Evolutionary conservation across 1,284 basidiomycete genomes (phyloP), one percentile per base, ranked within the genome.

Genomic region (Cutaneotrichosporon cavernicola): DNA sequence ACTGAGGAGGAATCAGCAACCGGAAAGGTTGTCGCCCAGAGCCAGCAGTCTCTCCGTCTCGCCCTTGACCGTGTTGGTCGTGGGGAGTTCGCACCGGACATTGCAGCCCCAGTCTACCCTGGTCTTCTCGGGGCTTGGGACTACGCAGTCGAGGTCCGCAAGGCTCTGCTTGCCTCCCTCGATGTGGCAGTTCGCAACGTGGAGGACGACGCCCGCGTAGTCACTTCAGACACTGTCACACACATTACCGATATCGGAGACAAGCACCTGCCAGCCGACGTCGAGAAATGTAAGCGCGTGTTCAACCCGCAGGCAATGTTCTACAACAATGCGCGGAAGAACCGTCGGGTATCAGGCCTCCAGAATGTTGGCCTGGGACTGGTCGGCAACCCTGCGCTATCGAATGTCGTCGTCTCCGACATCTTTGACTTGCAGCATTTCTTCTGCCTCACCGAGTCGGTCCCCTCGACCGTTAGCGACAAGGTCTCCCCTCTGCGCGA

Each of bases 261-360:
- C 68, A 83, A 84, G 64, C 88, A 92, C 79, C 85, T 98, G 11
- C 93, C 95, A 0, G 84, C 85, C 34, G 89, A 87, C 62, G 90
- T 91, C n/a, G 90, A 92, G 76, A 84, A 89, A 52, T 88, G 87
- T 50, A 85, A 87, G 62, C 85, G 93, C 10, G 87, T 95, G 13
- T 99, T 99, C 84, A 88, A 93, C 82, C 91, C 96, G 13, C 89
- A 95, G 74, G 94, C 91, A 21, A 99, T 99, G 97, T 99, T 99
- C 82, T 64, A 47, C 60, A 62, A 60, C 38, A 56, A 63, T 53
- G 86, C 85, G 58, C 87, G 84, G 72, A 80, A 81, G 31, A 76
- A 82, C 51, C 83, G 84, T 50, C 81, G 83, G 21, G 82, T 81
- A 4, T 74, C 80, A 5, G 56, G 83, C 14, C 66, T 75, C n/a